These are phyloP conservation scores for Talaromyces wortmannii DNA, from an alignment of 495 filamentous ascomycete species.

Conservation along the genomic window DNA sequence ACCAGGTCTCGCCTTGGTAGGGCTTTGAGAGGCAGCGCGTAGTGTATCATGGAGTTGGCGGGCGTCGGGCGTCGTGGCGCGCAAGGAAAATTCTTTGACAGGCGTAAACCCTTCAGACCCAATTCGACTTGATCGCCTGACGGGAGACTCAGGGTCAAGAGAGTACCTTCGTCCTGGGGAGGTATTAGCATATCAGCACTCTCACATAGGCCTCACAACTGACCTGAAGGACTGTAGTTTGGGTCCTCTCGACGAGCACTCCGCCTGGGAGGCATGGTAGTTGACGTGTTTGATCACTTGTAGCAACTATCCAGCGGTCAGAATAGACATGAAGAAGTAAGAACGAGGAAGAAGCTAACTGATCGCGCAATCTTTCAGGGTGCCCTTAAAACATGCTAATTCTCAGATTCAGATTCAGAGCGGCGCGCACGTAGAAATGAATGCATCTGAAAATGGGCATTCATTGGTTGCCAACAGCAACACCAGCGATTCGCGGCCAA, in stretches of 20 bases:
- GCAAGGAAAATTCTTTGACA: conserved; percentile 2
- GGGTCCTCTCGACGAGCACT: conserved; percentile 4
- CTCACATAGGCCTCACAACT: not conserved
- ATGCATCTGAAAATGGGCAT: too few relatives aligned
- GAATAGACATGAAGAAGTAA: not conserved
- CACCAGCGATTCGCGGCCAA: too few relatives aligned
- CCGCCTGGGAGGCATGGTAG: conserved; percentile 22
- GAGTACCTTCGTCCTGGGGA: conserved; percentile 4
- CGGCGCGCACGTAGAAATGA: too few relatives aligned
- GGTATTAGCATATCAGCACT: not conserved
- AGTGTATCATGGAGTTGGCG: conserved; percentile 27
- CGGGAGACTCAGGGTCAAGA: conserved; percentile 8
- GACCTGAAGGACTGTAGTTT: conserved; percentile 3
- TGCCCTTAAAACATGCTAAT: too few relatives aligned
- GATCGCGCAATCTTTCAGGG: too few relatives aligned
- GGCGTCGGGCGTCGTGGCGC: conserved; percentile 37
- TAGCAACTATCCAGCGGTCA: not conserved
- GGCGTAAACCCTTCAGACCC: not conserved
- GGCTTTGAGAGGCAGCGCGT: conserved; percentile 17
- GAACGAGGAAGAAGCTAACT: not conserved
- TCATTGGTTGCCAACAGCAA: too few relatives aligned
- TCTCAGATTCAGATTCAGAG: too few relatives aligned
- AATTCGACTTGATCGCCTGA: conserved; percentile 9
- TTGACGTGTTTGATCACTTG: not conserved
- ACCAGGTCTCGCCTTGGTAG: conserved; percentile 3